A percentile compares a stretch with the other conserved stretches of the same genome.
Evolutionary conservation across 176 grass and related monocot genomes (phyloP).

Genomic region (Oryza coarctata): DNA sequence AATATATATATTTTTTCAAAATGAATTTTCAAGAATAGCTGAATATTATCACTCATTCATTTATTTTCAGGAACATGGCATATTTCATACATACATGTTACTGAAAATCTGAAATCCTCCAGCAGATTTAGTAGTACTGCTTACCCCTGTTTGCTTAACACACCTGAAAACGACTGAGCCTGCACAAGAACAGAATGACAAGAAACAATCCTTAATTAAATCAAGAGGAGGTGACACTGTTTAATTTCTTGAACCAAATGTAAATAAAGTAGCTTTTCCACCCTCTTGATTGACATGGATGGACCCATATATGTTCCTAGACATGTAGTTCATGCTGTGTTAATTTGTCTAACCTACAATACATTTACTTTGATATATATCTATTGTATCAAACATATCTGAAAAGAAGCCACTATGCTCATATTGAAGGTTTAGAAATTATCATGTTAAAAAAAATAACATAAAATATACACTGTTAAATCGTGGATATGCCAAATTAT

Average conservation of each 20-base stretch:
- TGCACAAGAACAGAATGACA: background rate
- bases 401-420: too few relatives aligned
- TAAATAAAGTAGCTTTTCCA: background rate
- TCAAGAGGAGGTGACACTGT: background rate
- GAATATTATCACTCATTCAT: background rate
- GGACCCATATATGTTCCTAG: background rate
- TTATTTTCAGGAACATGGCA: background rate
- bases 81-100: background rate
- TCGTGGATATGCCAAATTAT: too few relatives aligned
- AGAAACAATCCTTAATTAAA: background rate
- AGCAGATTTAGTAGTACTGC: background rate
- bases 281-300: slow-evolving; percentile 16
- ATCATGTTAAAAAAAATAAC: too few relatives aligned
- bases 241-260: background rate
- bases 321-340: background rate
- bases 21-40: background rate
- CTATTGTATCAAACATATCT: too few relatives aligned
- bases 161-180: background rate
- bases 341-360: background rate
- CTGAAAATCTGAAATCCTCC: background rate
- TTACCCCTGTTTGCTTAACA: background rate
- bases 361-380: background rate
- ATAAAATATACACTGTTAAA: too few relatives aligned
- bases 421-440: too few relatives aligned
- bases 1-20: background rate